Percentiles rank a stretch among this genome's conserved stretches.
These are phyloP conservation scores for Leishmania gerbilli DNA, from an alignment of 208 protist genomes.

Conservation along the genomic window DNA sequence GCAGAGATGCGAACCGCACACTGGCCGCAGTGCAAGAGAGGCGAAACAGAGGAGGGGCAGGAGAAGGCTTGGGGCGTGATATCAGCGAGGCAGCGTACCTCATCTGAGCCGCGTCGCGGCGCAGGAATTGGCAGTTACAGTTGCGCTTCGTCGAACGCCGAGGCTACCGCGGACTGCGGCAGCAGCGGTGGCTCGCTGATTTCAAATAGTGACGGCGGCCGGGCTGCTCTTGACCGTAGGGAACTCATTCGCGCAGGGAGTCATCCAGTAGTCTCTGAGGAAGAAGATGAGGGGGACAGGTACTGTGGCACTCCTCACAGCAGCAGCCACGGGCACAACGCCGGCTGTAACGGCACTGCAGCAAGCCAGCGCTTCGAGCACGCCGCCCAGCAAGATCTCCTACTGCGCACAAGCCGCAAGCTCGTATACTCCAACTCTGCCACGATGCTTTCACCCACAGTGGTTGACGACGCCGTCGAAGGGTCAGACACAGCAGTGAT, in stretches of 20 bases:
- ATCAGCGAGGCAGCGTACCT: background rate
- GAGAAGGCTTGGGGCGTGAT: too few species aligned
- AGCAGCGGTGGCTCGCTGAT: background rate
- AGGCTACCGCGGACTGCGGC: background rate
- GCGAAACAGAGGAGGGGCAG: background rate
- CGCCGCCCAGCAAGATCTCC: background rate
- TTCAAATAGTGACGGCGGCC: background rate
- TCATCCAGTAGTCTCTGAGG: background rate
- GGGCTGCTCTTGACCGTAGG: background rate
- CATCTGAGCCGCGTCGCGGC: background rate
- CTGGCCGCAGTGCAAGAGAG: background rate
- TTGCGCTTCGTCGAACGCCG: background rate
- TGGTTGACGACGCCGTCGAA: background rate
- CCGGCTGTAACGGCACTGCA: background rate
- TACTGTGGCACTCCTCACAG: background rate
- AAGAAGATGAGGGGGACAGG: background rate
- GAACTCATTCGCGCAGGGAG: background rate
- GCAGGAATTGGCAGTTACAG: background rate
- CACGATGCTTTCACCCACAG: background rate
- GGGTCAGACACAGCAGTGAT: background rate
- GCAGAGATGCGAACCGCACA: background rate
- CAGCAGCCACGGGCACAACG: background rate
- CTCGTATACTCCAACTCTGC: conserved; percentile 7
- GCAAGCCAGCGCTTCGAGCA: background rate
- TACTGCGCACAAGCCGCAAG: conserved; percentile 17